Base-by-base conservation (phyloP, 2,329 filamentous ascomycete genomes). In the Fusarium pilosicola region DNA sequence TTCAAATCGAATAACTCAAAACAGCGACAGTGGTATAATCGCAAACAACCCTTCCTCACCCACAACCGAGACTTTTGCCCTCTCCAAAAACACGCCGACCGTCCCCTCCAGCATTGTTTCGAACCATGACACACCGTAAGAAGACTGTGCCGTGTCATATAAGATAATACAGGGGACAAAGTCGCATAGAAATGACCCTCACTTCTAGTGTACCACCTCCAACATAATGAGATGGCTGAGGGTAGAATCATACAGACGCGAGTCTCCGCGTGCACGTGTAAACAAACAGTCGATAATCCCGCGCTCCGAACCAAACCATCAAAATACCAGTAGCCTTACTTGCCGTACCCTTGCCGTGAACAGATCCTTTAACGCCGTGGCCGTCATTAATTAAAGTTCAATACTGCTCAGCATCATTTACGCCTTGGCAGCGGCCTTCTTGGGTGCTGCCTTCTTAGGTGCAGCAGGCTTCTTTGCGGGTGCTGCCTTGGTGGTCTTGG, bases 401-500 rank as follows among this genome's bases (percentile, higher is more conserved):
- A 70, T 75, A 71, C 62, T 67, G 46, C 74, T 69, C 61, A 72
- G 60, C 57, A 66, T 64, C n/a, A 52, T 54, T 78, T 79, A 83
- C 74, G 81, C 83, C 83, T 85, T 85, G 57, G 83, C 78, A 58
- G 85, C 82, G 18, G 85, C 83, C 84, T 86, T 86, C 84, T 88
- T 88, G 49, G 85, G 79, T 24, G 72, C 72, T 46, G 72, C 72
- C 76, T 77, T 79, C 77, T 79, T 86, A 59, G 86, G 81, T 54
- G 86, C 80, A 57, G 85, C 74, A 42, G 81, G 64, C 68, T 77
- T 76, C 75, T 76, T 77, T 34, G 59, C 71, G 51, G 58, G 48
- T 14, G 84, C 79, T 72, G 80, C 80, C 81, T 87, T 85, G 45
- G 85, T 83, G 13, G 86, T 86, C 90, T 96, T 97, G 78, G 92